These are phyloP conservation scores for Mycena maculata DNA, from an alignment of 768 basidiomycete genomes.

Conservation along the genomic window DNA sequence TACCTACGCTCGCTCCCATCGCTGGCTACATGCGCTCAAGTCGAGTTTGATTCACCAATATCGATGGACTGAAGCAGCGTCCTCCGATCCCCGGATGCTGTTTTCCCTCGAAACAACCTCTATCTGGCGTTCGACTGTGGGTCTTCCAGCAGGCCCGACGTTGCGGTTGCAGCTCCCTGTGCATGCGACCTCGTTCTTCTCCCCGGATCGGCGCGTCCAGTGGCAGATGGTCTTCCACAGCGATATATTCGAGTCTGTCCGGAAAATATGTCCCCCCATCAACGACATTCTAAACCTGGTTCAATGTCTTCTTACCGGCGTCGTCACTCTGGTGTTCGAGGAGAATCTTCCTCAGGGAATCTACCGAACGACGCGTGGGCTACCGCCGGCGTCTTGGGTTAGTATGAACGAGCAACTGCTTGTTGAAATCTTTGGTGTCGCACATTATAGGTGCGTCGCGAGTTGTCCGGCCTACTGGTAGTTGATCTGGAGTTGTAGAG, in stretches of 20 bases:
- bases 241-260: slow-evolving; percentile 77
- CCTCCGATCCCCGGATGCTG: slow-evolving; percentile 76
- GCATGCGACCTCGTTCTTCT: slow-evolving; percentile 88
- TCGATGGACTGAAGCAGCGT: slow-evolving; percentile 73
- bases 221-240: slow-evolving; percentile 93
- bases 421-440: slow-evolving; percentile 76
- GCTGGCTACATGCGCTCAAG: slow-evolving; percentile 76
- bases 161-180: slow-evolving; percentile 79
- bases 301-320: slow-evolving; percentile 79
- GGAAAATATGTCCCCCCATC: slow-evolving; percentile 75
- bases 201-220: slow-evolving; percentile 83
- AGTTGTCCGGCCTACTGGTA: neutral
- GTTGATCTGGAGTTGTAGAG: slow-evolving; percentile 32
- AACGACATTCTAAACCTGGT: slow-evolving; percentile 76
- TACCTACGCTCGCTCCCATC: slow-evolving; percentile 84
- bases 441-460: slow-evolving; percentile 64
- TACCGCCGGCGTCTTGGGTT: slow-evolving; percentile 85
- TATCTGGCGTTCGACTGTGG: slow-evolving; percentile 82
- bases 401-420: slow-evolving; percentile 74
- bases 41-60: slow-evolving; percentile 72
- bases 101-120: slow-evolving; percentile 83
- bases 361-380: slow-evolving; percentile 80
- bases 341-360: slow-evolving; percentile 77
- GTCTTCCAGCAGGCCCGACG: slow-evolving; percentile 81
- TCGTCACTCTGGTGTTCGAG: slow-evolving; percentile 79